A percentile compares a stretch with the other conserved stretches of the same genome.
Conservation (phyloP, 2,329 filamentous ascomycete species). For the Venturia effusa region DNA sequence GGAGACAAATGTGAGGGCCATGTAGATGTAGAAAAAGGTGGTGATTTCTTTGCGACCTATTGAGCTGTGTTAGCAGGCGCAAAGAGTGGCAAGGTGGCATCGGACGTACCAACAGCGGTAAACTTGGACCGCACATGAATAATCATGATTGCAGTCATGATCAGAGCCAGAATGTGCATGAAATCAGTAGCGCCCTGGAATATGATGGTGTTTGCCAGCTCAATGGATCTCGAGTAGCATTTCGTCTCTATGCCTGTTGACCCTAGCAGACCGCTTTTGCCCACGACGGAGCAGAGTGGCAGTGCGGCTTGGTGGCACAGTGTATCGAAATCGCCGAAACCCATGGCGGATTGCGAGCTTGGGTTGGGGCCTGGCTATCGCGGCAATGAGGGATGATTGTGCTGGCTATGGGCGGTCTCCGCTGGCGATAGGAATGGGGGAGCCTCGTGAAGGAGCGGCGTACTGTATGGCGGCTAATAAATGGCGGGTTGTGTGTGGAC, state of each 20-base stretch:
- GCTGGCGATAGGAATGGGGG: not conserved
- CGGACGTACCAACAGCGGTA: slow-evolving; percentile 75
- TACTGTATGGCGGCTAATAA: not conserved
- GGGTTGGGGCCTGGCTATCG: not conserved
- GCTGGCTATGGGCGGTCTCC: not conserved
- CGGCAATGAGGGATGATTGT: not conserved
- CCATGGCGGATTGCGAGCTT: slow-evolving; percentile 41
- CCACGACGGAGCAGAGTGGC: slow-evolving; percentile 78
- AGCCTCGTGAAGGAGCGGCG: not conserved
- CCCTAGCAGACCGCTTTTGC: slow-evolving; percentile 56
- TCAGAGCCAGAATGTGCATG: slow-evolving; percentile 80
- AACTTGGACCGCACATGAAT: slow-evolving; percentile 95
- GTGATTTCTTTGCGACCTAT: slow-evolving; percentile 60
- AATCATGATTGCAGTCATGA: slow-evolving; percentile 96
- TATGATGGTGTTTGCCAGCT: slow-evolving; percentile 95
- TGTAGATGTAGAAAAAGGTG: slow-evolving; percentile 95
- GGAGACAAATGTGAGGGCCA: slow-evolving; percentile 78
- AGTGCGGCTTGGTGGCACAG: slow-evolving; percentile 80
- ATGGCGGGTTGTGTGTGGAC: not conserved
- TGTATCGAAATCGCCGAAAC: slow-evolving; percentile 80
- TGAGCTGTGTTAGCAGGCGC: not conserved
- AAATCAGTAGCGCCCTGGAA: slow-evolving; percentile 87
- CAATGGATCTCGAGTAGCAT: slow-evolving; percentile 91
- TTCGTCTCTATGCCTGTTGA: slow-evolving; percentile 72
- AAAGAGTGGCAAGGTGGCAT: not conserved